phyloP scores from a whole-genome alignment of 164 flowering plant species.

The Berberis vulgaris region DNA sequence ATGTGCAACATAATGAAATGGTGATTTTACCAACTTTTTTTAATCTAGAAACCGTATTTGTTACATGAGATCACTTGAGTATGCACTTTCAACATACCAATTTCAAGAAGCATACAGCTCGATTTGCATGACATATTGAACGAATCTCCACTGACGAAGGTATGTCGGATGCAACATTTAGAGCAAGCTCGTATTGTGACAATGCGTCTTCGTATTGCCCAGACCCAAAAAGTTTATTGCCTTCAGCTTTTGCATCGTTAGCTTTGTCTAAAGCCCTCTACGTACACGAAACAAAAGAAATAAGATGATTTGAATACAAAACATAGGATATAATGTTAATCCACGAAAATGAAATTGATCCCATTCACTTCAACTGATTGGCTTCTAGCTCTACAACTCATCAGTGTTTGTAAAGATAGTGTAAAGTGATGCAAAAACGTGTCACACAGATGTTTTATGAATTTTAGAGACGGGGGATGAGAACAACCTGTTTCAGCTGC shows the following conservation, averaged over 20 bases:
- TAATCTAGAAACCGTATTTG: too few species aligned
- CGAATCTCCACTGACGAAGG: conserved; percentile 52
- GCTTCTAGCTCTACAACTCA: too few species aligned
- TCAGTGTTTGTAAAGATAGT: too few species aligned
- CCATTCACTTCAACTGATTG: too few species aligned
- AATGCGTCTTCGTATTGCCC: conserved; percentile 81
- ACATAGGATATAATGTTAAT: neutral
- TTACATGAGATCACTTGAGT: too few species aligned
- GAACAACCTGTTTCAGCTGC: neutral
- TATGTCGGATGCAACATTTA: conserved; percentile 45
- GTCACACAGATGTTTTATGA: neutral
- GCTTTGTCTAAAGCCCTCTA: conserved; percentile 62
- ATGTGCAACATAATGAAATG: too few species aligned
- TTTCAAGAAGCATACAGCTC: conserved; percentile 66
- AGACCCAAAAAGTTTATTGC: conserved; percentile 55
- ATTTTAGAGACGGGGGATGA: neutral
- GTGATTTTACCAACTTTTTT: too few species aligned
- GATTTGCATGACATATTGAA: conserved; percentile 82
- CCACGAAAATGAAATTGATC: too few species aligned
- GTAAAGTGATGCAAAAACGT: too few species aligned
- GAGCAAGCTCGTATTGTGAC: conserved; percentile 50
- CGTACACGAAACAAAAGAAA: conserved; percentile 9
- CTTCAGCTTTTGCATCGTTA: conserved; percentile 68
- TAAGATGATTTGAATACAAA: neutral
- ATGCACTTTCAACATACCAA: conserved; percentile 33